Percentiles rank a stretch among this genome's conserved stretches.
phyloP scores from a whole-genome alignment of 108 stramenopile genomes.

The Hondaea fermentalgiana region DNA sequence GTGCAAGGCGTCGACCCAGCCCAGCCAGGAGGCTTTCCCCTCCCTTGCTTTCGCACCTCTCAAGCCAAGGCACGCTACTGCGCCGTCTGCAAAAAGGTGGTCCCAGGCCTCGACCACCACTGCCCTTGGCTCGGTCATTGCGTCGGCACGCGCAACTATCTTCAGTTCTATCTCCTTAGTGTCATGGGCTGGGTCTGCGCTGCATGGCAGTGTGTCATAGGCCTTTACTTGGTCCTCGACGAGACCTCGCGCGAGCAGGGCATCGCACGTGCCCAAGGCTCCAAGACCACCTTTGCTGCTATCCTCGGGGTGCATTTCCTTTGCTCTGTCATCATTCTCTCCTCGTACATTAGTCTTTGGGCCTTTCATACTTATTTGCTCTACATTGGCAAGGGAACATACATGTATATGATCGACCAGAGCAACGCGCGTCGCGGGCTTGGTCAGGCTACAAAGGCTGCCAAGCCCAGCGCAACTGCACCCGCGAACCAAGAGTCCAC shows the following conservation, averaged over 20 bases:
- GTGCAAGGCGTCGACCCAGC: background rate
- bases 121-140: conserved; percentile 28
- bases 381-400: background rate
- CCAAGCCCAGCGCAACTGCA: background rate
- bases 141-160: conserved; percentile 8
- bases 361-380: background rate
- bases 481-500: too few species aligned
- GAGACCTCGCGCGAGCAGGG: background rate
- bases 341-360: background rate
- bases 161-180: background rate
- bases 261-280: background rate
- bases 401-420: background rate
- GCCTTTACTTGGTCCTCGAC: background rate
- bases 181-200: background rate
- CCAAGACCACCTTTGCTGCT: background rate
- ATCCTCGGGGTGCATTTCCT: background rate
- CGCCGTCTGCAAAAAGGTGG: conserved; percentile 21
- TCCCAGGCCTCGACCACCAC: conserved; percentile 30
- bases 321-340: background rate
- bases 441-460: background rate
- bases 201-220: background rate
- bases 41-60: background rate
- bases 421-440: background rate
- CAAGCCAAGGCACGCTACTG: conserved; percentile 19
- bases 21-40: background rate